Evolutionary conservation across 78 protist species (phyloP).

Genomic region (Dictyostelium citrinum): DNA sequence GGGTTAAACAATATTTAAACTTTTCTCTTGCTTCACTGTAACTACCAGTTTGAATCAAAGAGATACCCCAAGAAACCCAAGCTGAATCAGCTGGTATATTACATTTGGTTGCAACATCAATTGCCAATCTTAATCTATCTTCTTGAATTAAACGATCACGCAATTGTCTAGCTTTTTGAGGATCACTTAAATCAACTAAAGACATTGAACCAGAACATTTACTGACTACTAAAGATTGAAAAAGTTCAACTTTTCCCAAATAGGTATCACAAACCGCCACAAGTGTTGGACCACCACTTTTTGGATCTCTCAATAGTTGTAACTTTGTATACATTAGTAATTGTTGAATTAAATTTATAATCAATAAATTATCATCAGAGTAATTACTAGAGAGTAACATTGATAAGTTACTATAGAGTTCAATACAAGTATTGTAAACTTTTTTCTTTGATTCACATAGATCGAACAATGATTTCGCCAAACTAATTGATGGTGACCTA

Average conservation of each 20-base stretch:
- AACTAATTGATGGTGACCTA: constrained; percentile 63
- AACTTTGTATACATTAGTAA: constrained; percentile 63
- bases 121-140: constrained; percentile 78
- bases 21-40: constrained; percentile 81
- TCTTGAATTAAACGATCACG: constrained; percentile 74
- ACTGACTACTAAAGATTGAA: constrained; percentile 58
- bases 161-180: constrained; percentile 73
- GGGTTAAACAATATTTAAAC: constrained; percentile 67
- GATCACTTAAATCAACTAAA: constrained; percentile 61
- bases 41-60: constrained; percentile 52
- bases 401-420: constrained; percentile 57
- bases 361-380: constrained; percentile 42
- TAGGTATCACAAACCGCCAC: constrained; percentile 69
- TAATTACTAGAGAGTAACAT: neutral
- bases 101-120: constrained; percentile 82
- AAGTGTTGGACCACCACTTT: constrained; percentile 60
- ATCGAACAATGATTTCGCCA: constrained; percentile 53
- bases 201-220: constrained; percentile 57
- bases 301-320: constrained; percentile 42
- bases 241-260: constrained; percentile 69
- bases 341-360: constrained; percentile 72
- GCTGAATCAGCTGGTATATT: constrained; percentile 74
- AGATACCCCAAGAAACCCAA: constrained; percentile 86
- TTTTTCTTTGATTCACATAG: constrained; percentile 58
- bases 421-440: constrained; percentile 24